Conservation (phyloP, 148 eudicot genomes). For the Rhododendron williamsianum region DNA sequence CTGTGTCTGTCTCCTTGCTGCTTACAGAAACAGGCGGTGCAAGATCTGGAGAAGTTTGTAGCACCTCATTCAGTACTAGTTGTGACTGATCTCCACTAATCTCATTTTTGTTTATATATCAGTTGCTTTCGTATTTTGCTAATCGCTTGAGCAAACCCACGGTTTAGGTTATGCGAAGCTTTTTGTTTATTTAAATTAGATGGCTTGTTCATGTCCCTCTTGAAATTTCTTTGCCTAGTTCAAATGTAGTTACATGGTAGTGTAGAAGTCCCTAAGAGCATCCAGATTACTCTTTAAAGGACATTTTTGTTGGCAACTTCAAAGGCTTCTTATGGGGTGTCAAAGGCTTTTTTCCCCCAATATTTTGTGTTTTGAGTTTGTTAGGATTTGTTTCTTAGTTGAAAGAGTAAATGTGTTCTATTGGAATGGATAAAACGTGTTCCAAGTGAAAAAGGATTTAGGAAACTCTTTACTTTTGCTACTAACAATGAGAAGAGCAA, state of each 20-base stretch:
- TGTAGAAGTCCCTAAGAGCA: background rate
- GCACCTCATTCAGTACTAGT: background rate
- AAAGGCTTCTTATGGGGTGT: background rate
- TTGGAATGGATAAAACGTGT: too few relatives aligned
- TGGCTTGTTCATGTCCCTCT: background rate
- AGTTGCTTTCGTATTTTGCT: background rate
- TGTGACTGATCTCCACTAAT: background rate
- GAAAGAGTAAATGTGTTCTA: too few relatives aligned
- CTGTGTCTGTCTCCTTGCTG: slow-evolving; percentile 6
- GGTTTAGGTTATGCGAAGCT: slow-evolving; percentile 3
- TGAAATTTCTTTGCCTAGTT: background rate
- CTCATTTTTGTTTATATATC: background rate
- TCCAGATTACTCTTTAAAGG: background rate
- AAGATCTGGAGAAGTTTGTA: slow-evolving; percentile 6
- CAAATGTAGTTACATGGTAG: background rate
- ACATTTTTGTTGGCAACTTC: background rate
- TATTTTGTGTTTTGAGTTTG: too few relatives aligned
- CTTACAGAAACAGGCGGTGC: background rate
- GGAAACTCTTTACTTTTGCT: too few relatives aligned
- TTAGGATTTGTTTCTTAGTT: too few relatives aligned
- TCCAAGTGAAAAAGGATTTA: too few relatives aligned
- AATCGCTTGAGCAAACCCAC: background rate
- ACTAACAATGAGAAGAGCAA: too few relatives aligned
- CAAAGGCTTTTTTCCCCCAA: too few relatives aligned
- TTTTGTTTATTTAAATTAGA: background rate